phyloP scores from a whole-genome alignment of 1,139 yeast genomes.

The Nadsonia commutata region DNA sequence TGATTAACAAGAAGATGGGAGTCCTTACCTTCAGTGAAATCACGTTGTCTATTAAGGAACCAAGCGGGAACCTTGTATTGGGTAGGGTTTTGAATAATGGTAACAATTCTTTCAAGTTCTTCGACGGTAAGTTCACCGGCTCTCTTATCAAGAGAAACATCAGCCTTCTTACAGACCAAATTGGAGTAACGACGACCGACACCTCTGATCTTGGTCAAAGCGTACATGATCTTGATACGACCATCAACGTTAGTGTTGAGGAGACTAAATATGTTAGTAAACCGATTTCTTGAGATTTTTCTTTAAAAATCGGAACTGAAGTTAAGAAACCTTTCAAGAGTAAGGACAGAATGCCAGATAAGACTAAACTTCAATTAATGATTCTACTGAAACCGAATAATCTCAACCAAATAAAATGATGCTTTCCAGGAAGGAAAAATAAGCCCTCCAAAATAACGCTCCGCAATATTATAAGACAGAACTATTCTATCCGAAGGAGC shows the following conservation, averaged over 20 bases:
- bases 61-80: conserved; percentile 99
- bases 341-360: too few species aligned
- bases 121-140: conserved; percentile 99
- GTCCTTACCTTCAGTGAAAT: conserved; percentile 97
- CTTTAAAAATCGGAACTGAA: too few species aligned
- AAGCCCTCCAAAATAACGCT: too few species aligned
- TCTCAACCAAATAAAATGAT: too few species aligned
- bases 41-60: conserved; percentile 99
- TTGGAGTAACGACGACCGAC: conserved; percentile 99
- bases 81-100: conserved; percentile 99
- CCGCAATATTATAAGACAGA: not conserved
- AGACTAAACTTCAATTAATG: too few species aligned
- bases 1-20: conserved; percentile 98
- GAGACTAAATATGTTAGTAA: conserved; percentile 45
- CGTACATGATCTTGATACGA: conserved; percentile 99
- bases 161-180: conserved; percentile 99
- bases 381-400: too few species aligned
- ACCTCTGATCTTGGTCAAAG: conserved; percentile 99
- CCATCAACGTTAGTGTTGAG: conserved; percentile 99
- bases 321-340: too few species aligned
- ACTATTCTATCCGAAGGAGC: not conserved
- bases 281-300: too few species aligned
- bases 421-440: too few species aligned
- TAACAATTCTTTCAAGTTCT: conserved; percentile 99
- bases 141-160: conserved; percentile 94